Base-by-base conservation (phyloP, 2,329 filamentous ascomycete genomes). In the Aureobasidium lini region DNA sequence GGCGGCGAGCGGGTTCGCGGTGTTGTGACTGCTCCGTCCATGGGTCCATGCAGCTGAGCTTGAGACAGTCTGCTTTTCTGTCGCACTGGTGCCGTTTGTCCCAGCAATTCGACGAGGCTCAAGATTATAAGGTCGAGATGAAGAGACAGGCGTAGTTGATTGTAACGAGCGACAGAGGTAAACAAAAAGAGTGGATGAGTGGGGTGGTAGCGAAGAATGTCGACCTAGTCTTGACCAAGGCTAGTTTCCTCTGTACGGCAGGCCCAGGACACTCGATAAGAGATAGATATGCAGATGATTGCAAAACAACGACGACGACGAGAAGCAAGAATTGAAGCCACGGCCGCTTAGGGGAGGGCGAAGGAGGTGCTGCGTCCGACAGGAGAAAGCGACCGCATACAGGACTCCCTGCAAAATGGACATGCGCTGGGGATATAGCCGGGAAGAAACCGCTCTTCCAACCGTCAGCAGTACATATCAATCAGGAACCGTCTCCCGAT, bases 351-450 rank as follows among this genome's bases (percentile, higher is more conserved):
- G 53, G 18, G 15, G 23, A 40, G 34, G 54, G 34, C 43, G 42
- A 57, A 31, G 43, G 34, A 37, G 43, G 15, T 47, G 32, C 29
- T 54, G 50, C 50, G 50, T 54, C 53, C 53, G 42, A 42, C 53
- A 18, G 42, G 34, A 18, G 43, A 37, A 57, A 32, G 42, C 29
- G 34, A 29, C 36, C 50, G 42, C 54, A 57, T 48, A 48, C 29
- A 34, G 15, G 34, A 2, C 53, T 43, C n/a, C 29, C 16, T n/a
- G 39, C 40, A 48, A 34, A 43, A 18, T 18, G 54, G 54, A 43
- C 54, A 47, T 48, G 54, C 31, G 18, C 43, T 10, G 54, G 48
- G 54, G 42, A 57, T 57, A 57, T 57, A 57, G 54, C 42, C 54
- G 54, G 34, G 42, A 40, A 48, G 54, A 47, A 18, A 29, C 54